These are phyloP conservation scores for Striga asiatica DNA, from an alignment of 257 asterid genomes.

Conservation along the genomic window DNA sequence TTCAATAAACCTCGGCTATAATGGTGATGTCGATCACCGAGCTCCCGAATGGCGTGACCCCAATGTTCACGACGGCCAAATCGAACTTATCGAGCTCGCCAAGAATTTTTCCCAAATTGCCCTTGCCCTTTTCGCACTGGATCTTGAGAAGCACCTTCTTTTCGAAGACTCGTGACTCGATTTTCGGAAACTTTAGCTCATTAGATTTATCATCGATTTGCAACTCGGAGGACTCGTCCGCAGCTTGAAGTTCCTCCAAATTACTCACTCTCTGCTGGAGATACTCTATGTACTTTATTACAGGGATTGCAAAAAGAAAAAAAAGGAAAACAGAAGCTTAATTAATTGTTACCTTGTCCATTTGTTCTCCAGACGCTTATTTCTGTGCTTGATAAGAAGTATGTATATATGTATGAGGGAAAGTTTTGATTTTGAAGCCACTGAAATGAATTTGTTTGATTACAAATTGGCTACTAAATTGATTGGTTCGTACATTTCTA, in stretches of 20 bases:
- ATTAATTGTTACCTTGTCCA: too few relatives aligned
- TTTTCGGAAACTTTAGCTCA: conserved; percentile 20
- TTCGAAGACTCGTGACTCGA: conserved; percentile 12
- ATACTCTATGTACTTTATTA: conserved; percentile 20
- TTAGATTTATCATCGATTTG: neutral
- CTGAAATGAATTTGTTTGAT: neutral
- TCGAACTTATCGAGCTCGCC: conserved; percentile 17
- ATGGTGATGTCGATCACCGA: conserved; percentile 15
- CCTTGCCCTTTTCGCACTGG: conserved; percentile 15
- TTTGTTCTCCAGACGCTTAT: too few relatives aligned
- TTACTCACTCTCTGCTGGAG: conserved; percentile 16
- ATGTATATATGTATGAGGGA: neutral
- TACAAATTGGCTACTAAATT: too few relatives aligned
- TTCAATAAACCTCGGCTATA: conserved; percentile 20
- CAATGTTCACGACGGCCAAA: conserved; percentile 9
- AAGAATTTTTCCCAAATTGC: conserved; percentile 11
- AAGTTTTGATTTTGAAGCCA: conserved; percentile 10
- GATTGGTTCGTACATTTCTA: too few relatives aligned
- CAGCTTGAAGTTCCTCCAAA: conserved; percentile 14
- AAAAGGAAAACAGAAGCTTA: conserved; percentile 12
- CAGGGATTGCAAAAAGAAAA: too few relatives aligned
- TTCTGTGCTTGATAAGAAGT: too few relatives aligned
- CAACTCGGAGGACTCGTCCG: neutral
- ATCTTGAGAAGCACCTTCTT: conserved; percentile 13
- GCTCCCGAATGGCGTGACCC: conserved; percentile 19